Evolutionary conservation across 2,329 filamentous ascomycete species (phyloP), one percentile per base, ranked within the genome.

Genomic region (Stagonosporopsis chrysanthemi): DNA sequence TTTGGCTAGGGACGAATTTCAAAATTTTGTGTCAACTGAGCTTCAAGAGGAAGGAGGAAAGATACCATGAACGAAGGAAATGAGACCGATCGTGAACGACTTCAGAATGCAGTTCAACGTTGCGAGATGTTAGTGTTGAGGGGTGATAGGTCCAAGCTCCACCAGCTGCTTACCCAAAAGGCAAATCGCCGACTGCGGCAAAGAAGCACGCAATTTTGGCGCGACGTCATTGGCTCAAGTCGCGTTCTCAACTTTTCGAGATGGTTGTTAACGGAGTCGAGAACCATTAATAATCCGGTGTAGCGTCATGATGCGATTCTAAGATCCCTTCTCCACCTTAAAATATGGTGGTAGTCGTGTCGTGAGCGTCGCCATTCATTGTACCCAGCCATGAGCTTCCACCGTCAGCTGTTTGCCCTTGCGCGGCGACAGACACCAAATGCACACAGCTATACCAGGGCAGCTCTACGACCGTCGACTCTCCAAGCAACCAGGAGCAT

Each of bases 361-460:
- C 42, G 38, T 56, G 42, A 56, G 28, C 43, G 38, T 47, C 43
- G 28, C 42, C n/a, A 22, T 23, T 41, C 5, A 44, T n/a, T 41
- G 4, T 8, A 40, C 33, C n/a, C 47, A 47, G 58, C 53, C 47
- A 76, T 75, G 73, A 76, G 68, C 60, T 55, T 70, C 40, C 58
- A 68, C 24, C 70, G 72, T 58, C 71, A 65, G 29, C 41, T 75
- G 33, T 56, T 71, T 41, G 64, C 67, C 15, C 52, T 64, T 26
- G 68, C 63, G 52, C 67, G 66, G 23, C 63, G 65, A 55, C 56
- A 62, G 22, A 49, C 60, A 22, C 48, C 52, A 15, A 52, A 41
- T 4, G 24, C 54, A 14, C 53, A 55, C 19, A 52, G 38, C 52
- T 54, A 41, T 41, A 48, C 62, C 38, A 39, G 45, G 12, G 60